phyloP scores from a whole-genome alignment of 441 rosid species.

The Adansonia gregorii region DNA sequence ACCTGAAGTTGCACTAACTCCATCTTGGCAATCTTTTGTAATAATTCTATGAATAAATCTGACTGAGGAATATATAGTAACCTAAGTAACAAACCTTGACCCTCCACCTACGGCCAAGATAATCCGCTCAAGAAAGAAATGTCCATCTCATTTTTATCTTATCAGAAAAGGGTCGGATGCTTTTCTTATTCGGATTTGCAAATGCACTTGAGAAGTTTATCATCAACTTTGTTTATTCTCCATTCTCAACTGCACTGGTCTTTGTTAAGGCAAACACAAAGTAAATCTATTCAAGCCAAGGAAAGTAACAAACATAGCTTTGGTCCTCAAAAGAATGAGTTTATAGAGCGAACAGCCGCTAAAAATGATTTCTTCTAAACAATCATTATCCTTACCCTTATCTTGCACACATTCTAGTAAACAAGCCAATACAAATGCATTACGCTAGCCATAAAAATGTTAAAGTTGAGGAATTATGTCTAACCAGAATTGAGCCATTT shows the following conservation, averaged over 20 bases:
- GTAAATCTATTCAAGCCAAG: conserved; percentile 6
- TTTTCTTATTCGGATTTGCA: not conserved
- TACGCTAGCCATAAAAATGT: not conserved
- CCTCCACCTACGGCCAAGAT: not conserved
- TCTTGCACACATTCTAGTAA: not conserved
- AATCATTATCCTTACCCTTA: not conserved
- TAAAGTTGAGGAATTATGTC: conserved; percentile 26
- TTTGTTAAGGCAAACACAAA: not conserved
- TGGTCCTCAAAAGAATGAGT: conserved; percentile 14
- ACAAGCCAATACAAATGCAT: conserved; percentile 2
- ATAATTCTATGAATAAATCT: not conserved
- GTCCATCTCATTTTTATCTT: not conserved
- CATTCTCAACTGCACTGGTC: conserved; percentile 6
- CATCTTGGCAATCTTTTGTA: not conserved
- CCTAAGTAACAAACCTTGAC: not conserved
- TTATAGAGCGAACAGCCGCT: not conserved
- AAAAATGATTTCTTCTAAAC: not conserved
- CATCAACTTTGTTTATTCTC: not conserved
- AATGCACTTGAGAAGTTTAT: not conserved
- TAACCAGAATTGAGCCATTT: conserved; percentile 97
- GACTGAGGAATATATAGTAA: not conserved
- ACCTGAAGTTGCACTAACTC: not conserved
- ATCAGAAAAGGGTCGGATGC: not conserved
- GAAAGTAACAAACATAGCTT: not conserved
- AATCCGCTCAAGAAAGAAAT: conserved; percentile 3